Percentiles rank a stretch among this genome's conserved stretches.
Conservation (phyloP, 192 early-diverging fungal genomes). For the Thamnidium elegans region DNA sequence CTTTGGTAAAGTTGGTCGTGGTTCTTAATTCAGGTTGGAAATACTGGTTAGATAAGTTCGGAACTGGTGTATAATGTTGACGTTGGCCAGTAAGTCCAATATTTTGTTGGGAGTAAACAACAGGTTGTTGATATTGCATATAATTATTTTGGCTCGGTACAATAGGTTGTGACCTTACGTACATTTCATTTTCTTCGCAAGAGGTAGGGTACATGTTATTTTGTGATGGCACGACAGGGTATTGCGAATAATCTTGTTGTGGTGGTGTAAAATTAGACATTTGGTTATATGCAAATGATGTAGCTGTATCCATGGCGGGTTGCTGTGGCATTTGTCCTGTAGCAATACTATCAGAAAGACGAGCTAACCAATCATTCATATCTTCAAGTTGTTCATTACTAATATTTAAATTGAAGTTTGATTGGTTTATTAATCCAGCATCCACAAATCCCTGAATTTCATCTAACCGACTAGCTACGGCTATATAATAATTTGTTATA, state of each 20-base stretch:
- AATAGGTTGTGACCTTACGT: conserved; percentile 14
- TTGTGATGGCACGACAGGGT: background rate
- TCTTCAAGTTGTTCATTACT: conserved; percentile 26
- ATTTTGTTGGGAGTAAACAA: background rate
- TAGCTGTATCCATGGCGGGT: background rate
- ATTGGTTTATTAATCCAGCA: conserved; percentile 5
- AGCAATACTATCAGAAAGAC: conserved; percentile 16
- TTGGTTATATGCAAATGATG: background rate
- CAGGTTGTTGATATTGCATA: background rate
- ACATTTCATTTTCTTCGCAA: conserved; percentile 7
- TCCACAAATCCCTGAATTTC: conserved; percentile 20
- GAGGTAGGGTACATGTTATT: background rate
- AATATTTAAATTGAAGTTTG: conserved; percentile 23
- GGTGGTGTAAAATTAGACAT: background rate
- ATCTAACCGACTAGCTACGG: conserved; percentile 5
- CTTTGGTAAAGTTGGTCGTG: conserved; percentile 8
- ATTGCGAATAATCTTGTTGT: background rate
- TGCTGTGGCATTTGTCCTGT: background rate
- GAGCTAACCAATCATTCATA: conserved; percentile 30
- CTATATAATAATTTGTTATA: no score
- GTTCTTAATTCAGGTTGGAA: conserved; percentile 7
- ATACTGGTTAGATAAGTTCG: background rate
- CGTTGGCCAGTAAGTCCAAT: conserved; percentile 2
- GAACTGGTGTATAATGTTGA: conserved; percentile 2
- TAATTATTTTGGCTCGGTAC: conserved; percentile 3